Evolutionary conservation across 805 yeast genomes (phyloP), one percentile per base, ranked within the genome.

Genomic region (Schwanniomyces pseudopolymorphus): DNA sequence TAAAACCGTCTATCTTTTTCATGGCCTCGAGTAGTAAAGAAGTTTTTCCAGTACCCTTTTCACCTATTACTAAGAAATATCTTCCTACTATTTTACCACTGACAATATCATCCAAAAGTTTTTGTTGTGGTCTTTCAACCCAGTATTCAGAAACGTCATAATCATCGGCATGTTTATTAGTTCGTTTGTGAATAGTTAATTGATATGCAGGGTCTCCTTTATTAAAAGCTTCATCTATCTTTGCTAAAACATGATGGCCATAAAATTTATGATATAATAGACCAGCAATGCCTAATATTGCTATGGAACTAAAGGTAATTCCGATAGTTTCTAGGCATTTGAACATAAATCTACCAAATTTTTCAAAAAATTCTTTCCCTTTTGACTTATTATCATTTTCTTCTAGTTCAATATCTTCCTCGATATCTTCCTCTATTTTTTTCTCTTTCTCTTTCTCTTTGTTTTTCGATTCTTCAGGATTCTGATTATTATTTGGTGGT

Each of bases 31-130:
- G 64, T 13, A 88, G 73, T 70, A 89, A 75, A 0, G 92, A 83
- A 0, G 90, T 83, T 59, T 87, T 87, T 2, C 96, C 96, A 0
- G 94, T 87, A 1, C 96, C 96, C 60, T 88, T 87, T 60, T 87
- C 96, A 25, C 96, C 96, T 35, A 88, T 78, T 9, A 88, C 59
- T 40, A 88, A 66, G 57, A 80, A 84, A 64, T 87, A 88, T 14
- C 92, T 63, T 0, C 96, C 95, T 5, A 64, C 65, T 1, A 78
- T 67, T n/a, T 74, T 64, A 1, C 96, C 96, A 7, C 75, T 60
- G 3, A 88, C 74, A 24, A 87, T 81, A 31, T 78, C 81, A 63
- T 88, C 88, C 26, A 87, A 60, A 7, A 81, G 58, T 21, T 69
- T 56, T 55, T 87, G 95, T 54, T 87, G 87, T 0, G 82, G 82